Percentiles rank a stretch among this genome's conserved stretches.
These are phyloP conservation scores for Dictyostelium brefeldianum DNA, from an alignment of 78 protist genomes.

Conservation along the genomic window DNA sequence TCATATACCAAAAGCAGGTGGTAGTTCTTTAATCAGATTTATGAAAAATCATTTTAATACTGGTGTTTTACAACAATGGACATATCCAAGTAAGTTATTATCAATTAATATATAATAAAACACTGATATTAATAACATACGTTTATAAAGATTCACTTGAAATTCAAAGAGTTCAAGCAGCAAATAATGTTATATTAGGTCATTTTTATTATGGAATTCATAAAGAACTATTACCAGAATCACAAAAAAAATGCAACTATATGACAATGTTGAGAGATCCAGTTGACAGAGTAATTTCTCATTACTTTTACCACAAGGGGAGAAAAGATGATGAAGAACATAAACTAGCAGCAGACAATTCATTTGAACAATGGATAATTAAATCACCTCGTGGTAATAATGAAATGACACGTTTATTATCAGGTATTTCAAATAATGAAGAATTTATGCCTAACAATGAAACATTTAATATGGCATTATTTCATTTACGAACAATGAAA, in stretches of 20 bases:
- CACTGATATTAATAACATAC: too few species aligned
- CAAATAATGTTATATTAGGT: not conserved
- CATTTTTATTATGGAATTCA: slow-evolving; percentile 2
- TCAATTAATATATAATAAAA: too few species aligned
- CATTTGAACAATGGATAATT: slow-evolving; percentile 24
- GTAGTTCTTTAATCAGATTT: not conserved
- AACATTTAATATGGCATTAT: slow-evolving; percentile 12
- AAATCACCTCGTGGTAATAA: slow-evolving; percentile 11
- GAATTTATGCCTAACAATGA: not conserved
- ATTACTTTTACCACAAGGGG: slow-evolving; percentile 24
- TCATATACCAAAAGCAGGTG: slow-evolving; percentile 12
- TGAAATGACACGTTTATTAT: slow-evolving; percentile 30
- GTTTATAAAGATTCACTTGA: not conserved
- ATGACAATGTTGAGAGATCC: slow-evolving; percentile 57
- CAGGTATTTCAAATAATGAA: slow-evolving; percentile 9
- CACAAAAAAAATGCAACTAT: slow-evolving; percentile 8
- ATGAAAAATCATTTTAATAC: not conserved
- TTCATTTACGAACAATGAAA: slow-evolving; percentile 9
- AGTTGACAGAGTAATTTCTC: slow-evolving; percentile 35
- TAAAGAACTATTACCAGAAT: not conserved
- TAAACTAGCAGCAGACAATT: not conserved
- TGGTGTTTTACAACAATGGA: not conserved
- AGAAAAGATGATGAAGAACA: not conserved
- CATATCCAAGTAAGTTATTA: not conserved
- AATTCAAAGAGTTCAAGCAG: not conserved